A percentile compares a stretch with the other conserved stretches of the same genome.
phyloP scores from a whole-genome alignment of 2,329 filamentous ascomycete genomes.

The Pseudocercospora fuligena region DNA sequence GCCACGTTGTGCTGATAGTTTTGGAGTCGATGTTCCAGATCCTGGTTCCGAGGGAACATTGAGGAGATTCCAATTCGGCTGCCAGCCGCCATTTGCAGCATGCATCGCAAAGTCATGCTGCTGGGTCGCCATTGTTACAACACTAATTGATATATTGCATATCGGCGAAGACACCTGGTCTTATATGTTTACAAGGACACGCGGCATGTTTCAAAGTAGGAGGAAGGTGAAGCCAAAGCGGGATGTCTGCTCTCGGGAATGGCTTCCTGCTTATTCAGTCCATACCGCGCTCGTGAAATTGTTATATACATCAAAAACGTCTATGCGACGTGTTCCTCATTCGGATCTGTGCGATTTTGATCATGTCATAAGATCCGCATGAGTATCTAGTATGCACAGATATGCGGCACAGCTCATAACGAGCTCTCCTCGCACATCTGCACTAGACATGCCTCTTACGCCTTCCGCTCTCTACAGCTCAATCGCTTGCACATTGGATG shows the following conservation, averaged over 20 bases:
- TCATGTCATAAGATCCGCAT: neutral
- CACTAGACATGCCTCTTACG: neutral
- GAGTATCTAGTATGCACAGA: neutral
- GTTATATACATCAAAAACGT: constrained; percentile 7
- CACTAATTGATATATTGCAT: neutral
- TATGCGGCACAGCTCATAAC: neutral
- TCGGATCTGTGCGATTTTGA: neutral
- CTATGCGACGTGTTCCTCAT: neutral
- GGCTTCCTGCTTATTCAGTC: constrained; percentile 5
- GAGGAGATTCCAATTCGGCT: constrained; percentile 2
- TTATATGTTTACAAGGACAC: neutral
- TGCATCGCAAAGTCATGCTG: constrained; percentile 4
- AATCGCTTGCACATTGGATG: neutral
- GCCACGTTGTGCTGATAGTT: constrained; percentile 31
- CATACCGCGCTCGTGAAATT: constrained; percentile 11
- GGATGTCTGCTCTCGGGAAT: constrained; percentile 11
- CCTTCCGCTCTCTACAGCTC: neutral
- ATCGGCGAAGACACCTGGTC: neutral
- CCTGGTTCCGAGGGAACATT: constrained; percentile 1
- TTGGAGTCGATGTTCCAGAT: constrained; percentile 8
- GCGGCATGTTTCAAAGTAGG: constrained; percentile 8
- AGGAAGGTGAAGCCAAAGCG: neutral
- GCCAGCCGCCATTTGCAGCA: constrained; percentile 4
- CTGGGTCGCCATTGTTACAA: neutral
- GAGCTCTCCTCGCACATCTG: neutral